Percentiles rank a stretch among this genome's conserved stretches.
These are phyloP conservation scores for Phylloporus arenicola DNA, from an alignment of 768 basidiomycete species.

Conservation along the genomic window DNA sequence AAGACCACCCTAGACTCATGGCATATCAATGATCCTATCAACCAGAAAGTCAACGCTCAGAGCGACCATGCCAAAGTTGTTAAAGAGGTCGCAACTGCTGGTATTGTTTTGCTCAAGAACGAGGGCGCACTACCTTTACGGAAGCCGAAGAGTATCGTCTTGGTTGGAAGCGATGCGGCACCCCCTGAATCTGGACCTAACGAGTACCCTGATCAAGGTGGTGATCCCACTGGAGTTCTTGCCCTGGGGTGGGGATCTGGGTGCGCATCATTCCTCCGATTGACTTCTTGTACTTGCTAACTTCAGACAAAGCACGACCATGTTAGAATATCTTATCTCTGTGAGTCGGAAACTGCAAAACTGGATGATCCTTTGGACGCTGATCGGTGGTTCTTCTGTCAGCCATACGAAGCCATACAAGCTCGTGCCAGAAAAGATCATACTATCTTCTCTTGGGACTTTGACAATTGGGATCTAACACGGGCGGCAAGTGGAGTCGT, in stretches of 20 bases:
- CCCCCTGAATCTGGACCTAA: constrained; percentile 67
- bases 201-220: constrained; percentile 57
- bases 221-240: constrained; percentile 58
- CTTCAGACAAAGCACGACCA: constrained; percentile 44
- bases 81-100: constrained; percentile 59
- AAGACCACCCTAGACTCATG: constrained; percentile 24
- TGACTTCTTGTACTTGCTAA: neutral
- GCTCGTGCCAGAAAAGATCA: constrained; percentile 59
- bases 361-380: neutral
- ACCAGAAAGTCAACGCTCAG: constrained; percentile 51
- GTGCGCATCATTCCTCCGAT: constrained; percentile 16
- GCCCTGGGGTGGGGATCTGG: constrained; percentile 95
- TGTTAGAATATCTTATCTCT: constrained; percentile 74
- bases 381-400: neutral
- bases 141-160: constrained; percentile 51
- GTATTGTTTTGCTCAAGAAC: constrained; percentile 69
- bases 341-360: constrained; percentile 33
- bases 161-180: constrained; percentile 62
- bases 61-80: constrained; percentile 48
- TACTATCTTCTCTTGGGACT: constrained; percentile 60
- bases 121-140: constrained; percentile 51
- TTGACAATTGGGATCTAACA: constrained; percentile 62
- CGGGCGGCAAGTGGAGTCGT: constrained; percentile 44
- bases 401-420: constrained; percentile 83
- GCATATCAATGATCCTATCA: constrained; percentile 26